Evolutionary conservation across 2,329 filamentous ascomycete genomes (phyloP), one percentile per base, ranked within the genome.

Genomic region (Didymella lethalis): DNA sequence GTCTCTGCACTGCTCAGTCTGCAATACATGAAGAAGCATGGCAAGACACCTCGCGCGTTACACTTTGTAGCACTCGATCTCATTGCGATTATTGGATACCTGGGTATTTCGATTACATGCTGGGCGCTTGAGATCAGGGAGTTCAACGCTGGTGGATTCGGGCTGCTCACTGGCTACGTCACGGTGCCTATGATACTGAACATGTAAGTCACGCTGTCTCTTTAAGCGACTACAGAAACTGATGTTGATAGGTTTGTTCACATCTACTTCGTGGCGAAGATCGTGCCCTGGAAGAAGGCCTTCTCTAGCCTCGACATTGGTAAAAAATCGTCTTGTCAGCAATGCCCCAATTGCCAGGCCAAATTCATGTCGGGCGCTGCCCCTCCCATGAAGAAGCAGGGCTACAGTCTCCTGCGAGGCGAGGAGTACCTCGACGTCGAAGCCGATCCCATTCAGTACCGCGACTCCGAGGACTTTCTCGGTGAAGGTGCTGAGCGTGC

Each of bases 341-440:
- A 56, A 43, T 60, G 57, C 31, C 57, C 52, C 3, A 52, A 60
- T 20, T 60, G 57, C 31, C 47, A 56, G 28, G 51, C 51, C 4
- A 51, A 38, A 10, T 56, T 60, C 38, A 23, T 48, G 12, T 28
- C 52, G 28, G 28, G 29, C 34, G 20, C 26, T 28, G 28, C 28
- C 29, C 12, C 34, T 18, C 41, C 47, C 12, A 55, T 40, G 25
- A 60, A 29, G 6, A 52, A 54, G 29, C 54, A 60, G 44, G 57
- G 57, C 25, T 60, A 60, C 48, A 60, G 57, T 29, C 57, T 60
- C 14, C 28, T 60, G 7, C 52, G 57, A 16, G 57, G 57, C 20
- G 57, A 60, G 16, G 52, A 60, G 16, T 60, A 60, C 26, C 48
- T 60, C 6, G 57, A 60, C 16, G 31, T 60, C 7, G 57, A 60